Evolutionary conservation across 805 yeast genomes (phyloP).

Genomic region (Candida takata): DNA sequence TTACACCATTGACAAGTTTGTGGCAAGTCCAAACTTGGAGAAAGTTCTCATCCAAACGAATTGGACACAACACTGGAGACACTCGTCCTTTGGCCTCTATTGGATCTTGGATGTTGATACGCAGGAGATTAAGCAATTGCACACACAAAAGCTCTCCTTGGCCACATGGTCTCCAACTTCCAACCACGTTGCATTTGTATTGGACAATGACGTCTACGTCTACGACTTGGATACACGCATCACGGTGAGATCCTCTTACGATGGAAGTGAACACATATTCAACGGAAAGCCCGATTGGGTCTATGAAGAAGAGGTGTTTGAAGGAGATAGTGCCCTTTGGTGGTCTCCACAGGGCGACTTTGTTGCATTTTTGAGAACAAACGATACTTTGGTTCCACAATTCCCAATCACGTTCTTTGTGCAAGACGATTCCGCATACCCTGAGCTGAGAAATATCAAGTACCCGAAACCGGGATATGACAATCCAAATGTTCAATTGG

Average conservation of each 20-base stretch:
- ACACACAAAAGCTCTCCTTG: slow-evolving; percentile 31
- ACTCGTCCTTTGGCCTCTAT: slow-evolving; percentile 37
- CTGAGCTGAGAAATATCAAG: slow-evolving; percentile 53
- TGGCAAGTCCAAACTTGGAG: slow-evolving; percentile 61
- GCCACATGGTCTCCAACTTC: slow-evolving; percentile 78
- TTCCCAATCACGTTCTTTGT: slow-evolving; percentile 72
- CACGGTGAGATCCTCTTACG: slow-evolving; percentile 45
- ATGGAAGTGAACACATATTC: slow-evolving; percentile 65
- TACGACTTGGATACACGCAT: slow-evolving; percentile 29
- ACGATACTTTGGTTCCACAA: slow-evolving; percentile 68
- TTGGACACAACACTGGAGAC: slow-evolving; percentile 53
- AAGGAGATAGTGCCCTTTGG: slow-evolving; percentile 68
- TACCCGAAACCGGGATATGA: slow-evolving; percentile 82
- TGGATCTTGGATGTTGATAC: slow-evolving; percentile 33
- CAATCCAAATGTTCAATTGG: slow-evolving; percentile 60
- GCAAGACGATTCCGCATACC: slow-evolving; percentile 49
- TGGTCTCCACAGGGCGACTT: slow-evolving; percentile 77
- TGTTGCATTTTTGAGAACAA: slow-evolving; percentile 56
- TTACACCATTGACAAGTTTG: slow-evolving; percentile 44
- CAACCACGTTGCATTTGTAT: slow-evolving; percentile 53
- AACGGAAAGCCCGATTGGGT: slow-evolving; percentile 95
- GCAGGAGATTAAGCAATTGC: slow-evolving; percentile 19
- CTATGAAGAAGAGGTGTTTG: slow-evolving; percentile 83
- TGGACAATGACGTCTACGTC: slow-evolving; percentile 62
- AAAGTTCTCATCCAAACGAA: slow-evolving; percentile 56